phyloP scores from a whole-genome alignment of 345 rosid species.

The Theobroma cacao region DNA sequence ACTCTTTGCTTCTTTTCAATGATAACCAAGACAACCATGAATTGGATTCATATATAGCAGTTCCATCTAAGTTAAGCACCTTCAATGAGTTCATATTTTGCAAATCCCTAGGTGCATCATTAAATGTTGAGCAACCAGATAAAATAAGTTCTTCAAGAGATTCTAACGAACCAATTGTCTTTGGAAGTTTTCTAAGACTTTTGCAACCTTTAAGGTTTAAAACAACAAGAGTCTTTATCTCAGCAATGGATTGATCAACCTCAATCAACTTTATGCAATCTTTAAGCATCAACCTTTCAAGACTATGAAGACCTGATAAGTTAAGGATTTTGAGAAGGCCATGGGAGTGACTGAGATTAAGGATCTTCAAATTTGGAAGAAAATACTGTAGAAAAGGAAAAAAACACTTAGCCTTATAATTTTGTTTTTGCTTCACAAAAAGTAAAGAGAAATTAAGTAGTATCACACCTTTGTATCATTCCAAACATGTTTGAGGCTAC shows the following conservation, averaged over 20 bases:
- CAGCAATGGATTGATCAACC: slow-evolving; percentile 13
- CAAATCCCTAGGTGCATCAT: background rate
- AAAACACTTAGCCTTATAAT: background rate
- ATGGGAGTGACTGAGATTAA: slow-evolving; percentile 23
- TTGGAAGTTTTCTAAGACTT: slow-evolving; percentile 19
- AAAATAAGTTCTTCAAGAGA: slow-evolving; percentile 22
- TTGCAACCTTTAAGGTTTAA: slow-evolving; percentile 21
- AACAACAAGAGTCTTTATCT: background rate
- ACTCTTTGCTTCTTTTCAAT: background rate
- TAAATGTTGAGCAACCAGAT: slow-evolving; percentile 25
- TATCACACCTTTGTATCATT: background rate
- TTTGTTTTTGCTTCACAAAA: background rate
- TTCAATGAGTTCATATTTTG: background rate
- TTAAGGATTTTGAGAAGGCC: slow-evolving; percentile 21
- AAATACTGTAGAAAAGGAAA: background rate
- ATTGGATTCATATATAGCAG: background rate
- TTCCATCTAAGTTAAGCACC: background rate
- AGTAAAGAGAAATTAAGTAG: background rate
- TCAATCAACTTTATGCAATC: slow-evolving; percentile 20
- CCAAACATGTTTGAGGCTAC: background rate
- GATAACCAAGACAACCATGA: background rate
- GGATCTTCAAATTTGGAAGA: slow-evolving; percentile 24
- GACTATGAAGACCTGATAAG: slow-evolving; percentile 15
- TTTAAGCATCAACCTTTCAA: slow-evolving; percentile 29
- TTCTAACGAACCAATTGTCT: background rate